These are phyloP conservation scores for Alloteropsis angusta DNA, from an alignment of 202 grass and related monocot species.

Conservation along the genomic window DNA sequence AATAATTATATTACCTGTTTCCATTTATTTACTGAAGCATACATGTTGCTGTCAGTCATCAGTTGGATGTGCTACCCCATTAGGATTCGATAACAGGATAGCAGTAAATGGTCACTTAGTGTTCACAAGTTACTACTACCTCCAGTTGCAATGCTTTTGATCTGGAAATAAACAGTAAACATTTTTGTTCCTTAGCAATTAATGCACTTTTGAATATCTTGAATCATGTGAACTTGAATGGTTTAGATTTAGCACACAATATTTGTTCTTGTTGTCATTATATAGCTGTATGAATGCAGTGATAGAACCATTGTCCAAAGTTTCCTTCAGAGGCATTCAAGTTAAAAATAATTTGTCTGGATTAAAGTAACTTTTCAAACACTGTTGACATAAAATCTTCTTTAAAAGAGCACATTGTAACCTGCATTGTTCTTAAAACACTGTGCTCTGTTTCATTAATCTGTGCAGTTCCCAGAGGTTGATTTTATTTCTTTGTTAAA, in stretches of 20 bases:
- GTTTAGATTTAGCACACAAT: not conserved
- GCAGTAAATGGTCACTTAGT: not conserved
- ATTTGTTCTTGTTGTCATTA: not conserved
- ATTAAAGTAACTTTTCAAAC: not conserved
- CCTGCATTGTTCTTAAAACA: not conserved
- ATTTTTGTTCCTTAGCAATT: not conserved
- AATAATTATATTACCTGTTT: not conserved
- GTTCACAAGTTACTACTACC: not conserved
- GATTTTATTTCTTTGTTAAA: not conserved
- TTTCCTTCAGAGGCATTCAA: not conserved
- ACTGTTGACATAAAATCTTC: not conserved
- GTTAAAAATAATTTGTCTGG: not conserved
- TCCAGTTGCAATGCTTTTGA: not conserved
- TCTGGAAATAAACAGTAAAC: not conserved
- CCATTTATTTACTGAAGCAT: not conserved
- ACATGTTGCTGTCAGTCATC: not conserved
- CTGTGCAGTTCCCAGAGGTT: not conserved
- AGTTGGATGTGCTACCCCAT: not conserved
- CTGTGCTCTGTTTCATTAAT: not conserved
- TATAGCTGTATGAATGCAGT: not conserved
- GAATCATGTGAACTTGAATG: not conserved
- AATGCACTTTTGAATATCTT: not conserved
- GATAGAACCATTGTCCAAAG: not conserved
- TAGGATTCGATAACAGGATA: not conserved
- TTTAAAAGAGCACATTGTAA: not conserved